Percentiles rank a stretch among this genome's conserved stretches.
Evolutionary conservation across 139 green algal genomes (phyloP).

Genomic region (Ostreobium quekettii): DNA sequence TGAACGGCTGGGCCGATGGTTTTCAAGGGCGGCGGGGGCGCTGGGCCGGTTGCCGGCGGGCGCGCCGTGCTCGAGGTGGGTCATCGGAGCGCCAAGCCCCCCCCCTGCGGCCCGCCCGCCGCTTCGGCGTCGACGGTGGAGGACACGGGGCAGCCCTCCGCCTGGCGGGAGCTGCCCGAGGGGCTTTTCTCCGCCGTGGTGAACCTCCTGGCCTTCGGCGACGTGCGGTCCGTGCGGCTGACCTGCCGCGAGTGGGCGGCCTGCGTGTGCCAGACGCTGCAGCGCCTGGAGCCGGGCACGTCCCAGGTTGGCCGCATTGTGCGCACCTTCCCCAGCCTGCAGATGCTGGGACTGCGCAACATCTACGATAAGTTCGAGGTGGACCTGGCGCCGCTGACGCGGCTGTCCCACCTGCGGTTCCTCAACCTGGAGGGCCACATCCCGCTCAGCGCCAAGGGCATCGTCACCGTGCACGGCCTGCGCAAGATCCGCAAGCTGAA

Average conservation of each 20-base stretch:
- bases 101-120: too few relatives aligned
- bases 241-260: not conserved
- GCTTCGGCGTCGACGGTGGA: too few relatives aligned
- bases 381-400: not conserved
- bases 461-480: not conserved
- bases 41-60: too few relatives aligned
- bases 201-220: not conserved
- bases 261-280: not conserved
- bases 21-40: too few relatives aligned
- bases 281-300: not conserved
- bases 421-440: not conserved
- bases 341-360: not conserved
- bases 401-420: not conserved
- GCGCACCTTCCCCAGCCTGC: not conserved
- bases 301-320: not conserved
- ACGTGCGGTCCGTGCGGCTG: not conserved
- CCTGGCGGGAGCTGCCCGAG: not conserved
- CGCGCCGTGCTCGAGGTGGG: too few relatives aligned
- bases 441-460: not conserved
- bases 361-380: not conserved
- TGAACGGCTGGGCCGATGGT: too few relatives aligned
- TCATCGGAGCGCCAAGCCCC: too few relatives aligned
- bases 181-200: not conserved
- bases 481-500: not conserved
- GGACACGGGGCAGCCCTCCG: too few relatives aligned